Evolutionary conservation across 129 eudicot species (phyloP).

Genomic region (Lonicera japonica): DNA sequence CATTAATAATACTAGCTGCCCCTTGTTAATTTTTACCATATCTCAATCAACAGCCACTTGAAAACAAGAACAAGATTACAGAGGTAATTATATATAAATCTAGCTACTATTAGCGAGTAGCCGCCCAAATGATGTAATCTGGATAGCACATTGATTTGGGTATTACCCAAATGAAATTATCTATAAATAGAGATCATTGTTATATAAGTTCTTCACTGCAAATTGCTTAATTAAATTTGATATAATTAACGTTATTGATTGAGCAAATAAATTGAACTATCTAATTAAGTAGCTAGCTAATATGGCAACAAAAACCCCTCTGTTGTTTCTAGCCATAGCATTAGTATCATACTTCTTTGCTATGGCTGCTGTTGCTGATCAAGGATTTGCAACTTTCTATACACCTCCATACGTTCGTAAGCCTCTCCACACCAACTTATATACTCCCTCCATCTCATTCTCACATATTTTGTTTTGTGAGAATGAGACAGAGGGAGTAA

Average conservation of each 20-base stretch:
- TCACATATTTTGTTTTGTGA: neutral
- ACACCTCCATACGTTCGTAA: constrained; percentile 7
- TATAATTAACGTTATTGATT: no score
- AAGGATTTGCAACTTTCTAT: constrained; percentile 5
- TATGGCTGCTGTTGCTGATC: constrained; percentile 1
- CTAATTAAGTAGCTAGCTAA: neutral
- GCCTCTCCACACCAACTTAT: neutral
- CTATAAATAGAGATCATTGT: neutral
- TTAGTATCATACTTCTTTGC: neutral
- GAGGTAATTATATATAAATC: no score
- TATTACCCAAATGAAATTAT: neutral
- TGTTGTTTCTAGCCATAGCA: neutral
- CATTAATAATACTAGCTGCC: no score
- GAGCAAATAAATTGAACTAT: no score
- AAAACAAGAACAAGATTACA: no score
- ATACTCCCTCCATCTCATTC: neutral
- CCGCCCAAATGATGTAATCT: no score
- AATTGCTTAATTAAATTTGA: neutral
- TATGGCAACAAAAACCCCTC: neutral
- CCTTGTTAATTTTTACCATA: no score
- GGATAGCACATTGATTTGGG: no score
- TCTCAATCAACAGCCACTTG: no score
- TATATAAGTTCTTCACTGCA: neutral
- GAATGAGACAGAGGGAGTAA: no score
- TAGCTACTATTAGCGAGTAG: no score